Conservation (phyloP, 306 rosid genomes). For the Begonia loranthoides region DNA sequence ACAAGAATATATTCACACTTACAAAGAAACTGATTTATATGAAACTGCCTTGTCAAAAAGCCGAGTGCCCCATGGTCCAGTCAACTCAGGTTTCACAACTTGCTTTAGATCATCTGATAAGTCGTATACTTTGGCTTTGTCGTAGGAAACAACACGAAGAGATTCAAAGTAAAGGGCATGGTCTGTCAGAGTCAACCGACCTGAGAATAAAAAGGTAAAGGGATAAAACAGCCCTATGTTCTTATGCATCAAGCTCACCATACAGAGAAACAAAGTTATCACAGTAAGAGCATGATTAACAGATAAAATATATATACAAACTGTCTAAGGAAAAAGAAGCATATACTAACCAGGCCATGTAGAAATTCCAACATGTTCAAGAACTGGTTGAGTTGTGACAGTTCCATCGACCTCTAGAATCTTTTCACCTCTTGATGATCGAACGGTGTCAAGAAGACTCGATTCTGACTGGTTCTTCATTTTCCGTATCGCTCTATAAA, state of each 20-base stretch:
- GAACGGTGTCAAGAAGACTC: conserved; percentile 7
- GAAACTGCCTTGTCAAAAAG: conserved; percentile 91
- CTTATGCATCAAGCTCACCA: not conserved
- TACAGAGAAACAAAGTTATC: not conserved
- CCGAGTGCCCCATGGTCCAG: conserved; percentile 94
- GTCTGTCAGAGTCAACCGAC: conserved; percentile 75
- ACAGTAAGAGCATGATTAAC: too few relatives aligned
- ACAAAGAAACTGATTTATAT: conserved; percentile 78
- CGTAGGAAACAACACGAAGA: conserved; percentile 73
- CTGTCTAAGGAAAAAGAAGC: not conserved
- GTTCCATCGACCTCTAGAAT: conserved; percentile 82
- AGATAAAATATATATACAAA: too few relatives aligned
- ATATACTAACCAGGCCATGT: conserved; percentile 78
- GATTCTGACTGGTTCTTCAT: too few relatives aligned
- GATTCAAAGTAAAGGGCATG: conserved; percentile 81
- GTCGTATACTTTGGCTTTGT: conserved; percentile 74
- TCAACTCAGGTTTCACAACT: conserved; percentile 77
- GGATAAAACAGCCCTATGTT: not conserved
- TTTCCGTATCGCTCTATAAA: too few relatives aligned
- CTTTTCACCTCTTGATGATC: conserved; percentile 64
- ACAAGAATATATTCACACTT: not conserved
- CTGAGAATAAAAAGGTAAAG: conserved; percentile 24
- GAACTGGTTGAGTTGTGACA: conserved; percentile 85
- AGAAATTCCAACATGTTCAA: conserved; percentile 80
- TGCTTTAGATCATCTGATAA: conserved; percentile 63